phyloP scores from a whole-genome alignment of 768 basidiomycete species.

The Amanita pseudoporphyria region DNA sequence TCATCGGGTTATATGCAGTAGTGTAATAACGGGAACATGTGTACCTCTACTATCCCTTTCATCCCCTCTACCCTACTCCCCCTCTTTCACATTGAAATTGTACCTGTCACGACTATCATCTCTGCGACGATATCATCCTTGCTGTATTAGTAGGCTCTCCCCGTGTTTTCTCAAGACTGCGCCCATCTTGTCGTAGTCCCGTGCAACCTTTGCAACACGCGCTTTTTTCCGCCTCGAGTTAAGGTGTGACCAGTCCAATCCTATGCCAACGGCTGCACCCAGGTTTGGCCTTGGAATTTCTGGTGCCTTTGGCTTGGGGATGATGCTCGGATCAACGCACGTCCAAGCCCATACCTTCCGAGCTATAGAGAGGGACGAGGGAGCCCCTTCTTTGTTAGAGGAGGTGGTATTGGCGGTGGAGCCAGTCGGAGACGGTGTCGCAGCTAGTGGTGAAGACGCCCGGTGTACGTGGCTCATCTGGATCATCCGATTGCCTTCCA shows the following conservation, averaged over 20 bases:
- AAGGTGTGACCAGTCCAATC: slow-evolving; percentile 45
- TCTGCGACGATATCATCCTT: neutral
- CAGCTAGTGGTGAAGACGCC: slow-evolving; percentile 12
- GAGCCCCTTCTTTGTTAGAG: neutral
- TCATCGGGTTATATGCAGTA: neutral
- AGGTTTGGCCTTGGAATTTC: slow-evolving; percentile 10
- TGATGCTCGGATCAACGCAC: slow-evolving; percentile 8
- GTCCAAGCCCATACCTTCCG: slow-evolving; percentile 35
- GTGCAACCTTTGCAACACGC: slow-evolving; percentile 33
- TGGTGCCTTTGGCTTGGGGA: neutral
- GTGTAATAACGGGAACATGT: neutral
- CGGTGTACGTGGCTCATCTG: slow-evolving; percentile 26
- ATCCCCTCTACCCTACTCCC: too few species aligned
- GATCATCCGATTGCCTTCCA: slow-evolving; percentile 32
- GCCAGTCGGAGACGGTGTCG: slow-evolving; percentile 6
- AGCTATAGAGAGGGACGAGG: slow-evolving; percentile 5
- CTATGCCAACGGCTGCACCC: slow-evolving; percentile 34
- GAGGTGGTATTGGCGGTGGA: slow-evolving; percentile 7
- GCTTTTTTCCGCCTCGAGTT: slow-evolving; percentile 43
- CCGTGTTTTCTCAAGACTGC: slow-evolving; percentile 3
- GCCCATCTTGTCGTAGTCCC: slow-evolving; percentile 30
- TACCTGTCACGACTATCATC: too few species aligned
- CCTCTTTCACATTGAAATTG: neutral
- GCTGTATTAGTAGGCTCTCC: neutral
- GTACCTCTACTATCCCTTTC: neutral